A percentile compares a stretch with the other conserved stretches of the same genome.
Conservation (phyloP, 768 basidiomycete genomes). For the Kockovaella imperatae region DNA sequence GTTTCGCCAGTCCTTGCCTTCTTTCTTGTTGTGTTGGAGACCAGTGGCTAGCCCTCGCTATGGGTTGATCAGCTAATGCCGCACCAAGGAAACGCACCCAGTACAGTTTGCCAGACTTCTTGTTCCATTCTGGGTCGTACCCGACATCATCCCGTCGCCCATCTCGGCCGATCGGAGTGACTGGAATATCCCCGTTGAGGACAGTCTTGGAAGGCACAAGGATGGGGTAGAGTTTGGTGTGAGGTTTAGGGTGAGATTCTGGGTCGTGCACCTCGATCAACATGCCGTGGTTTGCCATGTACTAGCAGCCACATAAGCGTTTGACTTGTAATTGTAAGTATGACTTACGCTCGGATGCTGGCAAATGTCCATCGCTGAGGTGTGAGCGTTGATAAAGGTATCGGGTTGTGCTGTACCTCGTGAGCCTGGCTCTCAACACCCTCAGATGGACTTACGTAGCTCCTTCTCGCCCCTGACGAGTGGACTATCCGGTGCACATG, state of each 20-base stretch:
- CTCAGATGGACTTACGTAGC: constrained; percentile 21
- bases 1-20: constrained; percentile 37
- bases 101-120: constrained; percentile 43
- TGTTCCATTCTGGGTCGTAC: constrained; percentile 41
- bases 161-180: constrained; percentile 43
- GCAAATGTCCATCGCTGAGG: constrained; percentile 44
- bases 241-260: constrained; percentile 42
- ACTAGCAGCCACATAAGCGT: constrained; percentile 2
- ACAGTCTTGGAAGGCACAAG: constrained; percentile 42
- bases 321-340: background rate
- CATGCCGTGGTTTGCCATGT: constrained; percentile 45
- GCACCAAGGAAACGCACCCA: constrained; percentile 39
- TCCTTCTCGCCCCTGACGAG: constrained; percentile 29
- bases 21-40: constrained; percentile 36
- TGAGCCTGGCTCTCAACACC: background rate
- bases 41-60: constrained; percentile 45
- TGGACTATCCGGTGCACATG: constrained; percentile 42
- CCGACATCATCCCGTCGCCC: constrained; percentile 43
- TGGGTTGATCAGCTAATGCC: background rate
- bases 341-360: constrained; percentile 39
- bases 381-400: constrained; percentile 42
- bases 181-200: constrained; percentile 44
- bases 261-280: constrained; percentile 35
- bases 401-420: constrained; percentile 22
- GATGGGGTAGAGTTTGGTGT: constrained; percentile 44